Percentiles rank a stretch among this genome's conserved stretches.
Evolutionary conservation across 352 stramenopile genomes (phyloP).

Genomic region (Elongisporangium anandrum): DNA sequence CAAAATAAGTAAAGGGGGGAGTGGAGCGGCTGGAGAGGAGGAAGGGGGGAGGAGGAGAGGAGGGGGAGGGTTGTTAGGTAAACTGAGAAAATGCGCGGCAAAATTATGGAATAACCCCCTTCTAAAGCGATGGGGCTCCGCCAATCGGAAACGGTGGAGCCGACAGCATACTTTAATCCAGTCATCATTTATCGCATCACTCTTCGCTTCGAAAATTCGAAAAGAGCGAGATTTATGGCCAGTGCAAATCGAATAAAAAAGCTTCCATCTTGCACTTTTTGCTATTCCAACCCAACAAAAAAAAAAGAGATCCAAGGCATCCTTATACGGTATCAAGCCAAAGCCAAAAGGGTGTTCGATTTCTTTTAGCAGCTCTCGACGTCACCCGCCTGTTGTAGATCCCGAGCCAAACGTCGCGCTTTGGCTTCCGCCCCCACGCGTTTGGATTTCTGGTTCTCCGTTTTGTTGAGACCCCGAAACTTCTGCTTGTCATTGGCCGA

Average conservation of each 20-base stretch:
- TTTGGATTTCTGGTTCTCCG: conserved; percentile 75
- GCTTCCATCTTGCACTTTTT: not conserved
- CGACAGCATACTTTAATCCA: not conserved
- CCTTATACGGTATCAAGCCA: not conserved
- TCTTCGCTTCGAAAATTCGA: not conserved
- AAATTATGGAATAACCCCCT: not conserved
- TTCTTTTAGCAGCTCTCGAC: not conserved
- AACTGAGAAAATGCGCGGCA: not conserved
- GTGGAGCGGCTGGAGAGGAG: not conserved
- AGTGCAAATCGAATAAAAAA: not conserved
- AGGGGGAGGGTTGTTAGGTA: not conserved
- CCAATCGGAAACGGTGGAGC: not conserved
- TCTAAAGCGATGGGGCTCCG: not conserved
- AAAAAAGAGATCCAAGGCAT: not conserved
- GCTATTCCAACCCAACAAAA: not conserved
- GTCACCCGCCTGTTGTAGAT: not conserved
- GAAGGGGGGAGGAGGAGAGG: not conserved
- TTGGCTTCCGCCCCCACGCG: conserved; percentile 65
- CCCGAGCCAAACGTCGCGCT: conserved; percentile 8
- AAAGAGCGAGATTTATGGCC: not conserved
- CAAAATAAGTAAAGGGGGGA: not conserved
- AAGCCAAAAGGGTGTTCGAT: not conserved
- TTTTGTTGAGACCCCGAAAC: conserved; percentile 72
- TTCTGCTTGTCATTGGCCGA: conserved; percentile 67
- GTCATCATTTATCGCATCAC: not conserved